Evolutionary conservation across 2,329 filamentous ascomycete genomes (phyloP), one percentile per base, ranked within the genome.

Genomic region (Colletotrichum cuscutae): DNA sequence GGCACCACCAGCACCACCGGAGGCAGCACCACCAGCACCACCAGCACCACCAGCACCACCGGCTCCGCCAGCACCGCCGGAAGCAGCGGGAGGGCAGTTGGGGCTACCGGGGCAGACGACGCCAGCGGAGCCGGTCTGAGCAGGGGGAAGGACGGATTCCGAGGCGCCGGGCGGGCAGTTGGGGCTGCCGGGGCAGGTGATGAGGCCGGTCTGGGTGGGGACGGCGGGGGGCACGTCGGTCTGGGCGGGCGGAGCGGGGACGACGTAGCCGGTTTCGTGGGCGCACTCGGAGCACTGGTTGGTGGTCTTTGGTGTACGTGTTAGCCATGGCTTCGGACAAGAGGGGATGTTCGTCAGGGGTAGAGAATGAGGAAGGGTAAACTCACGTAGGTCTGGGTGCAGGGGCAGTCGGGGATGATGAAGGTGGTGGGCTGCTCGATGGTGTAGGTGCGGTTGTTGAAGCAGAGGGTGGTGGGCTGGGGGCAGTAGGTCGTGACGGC

Each of bases 381-480:
- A 66, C 73, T 66, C 53, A 75, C 73, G 26, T 59, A 73, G 13
- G 62, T 49, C 62, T 67, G 52, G 57, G 87, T 88, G 83, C 87
- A 89, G 71, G 87, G 86, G 81, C 87, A 89, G 79, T 89, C 82
- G 49, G 83, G 85, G 68, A 92, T 86, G 77, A 87, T 90, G 75
- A 90, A 81, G 68, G 86, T 87, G 76, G 88, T 81, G 73, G 89
- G 85, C 79, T 85, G 83, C 65, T 86, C 87, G 76, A 90, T 85
- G 60, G 87, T 86, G 84, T 88, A 91, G 61, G 83, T 83, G 79
- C 86, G 84, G 78, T 81, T 84, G 70, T 71, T 73, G 62, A 30
- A 71, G 66, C 46, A 62, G 54, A 71, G 56, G 46, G 68, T 71
- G 42, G 89, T 89, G 49, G 89, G 85, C 80, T 84, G 77, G 6